These are phyloP conservation scores for Pichia sp. DNA, from an alignment of 1,139 yeast genomes.

Conservation along the genomic window DNA sequence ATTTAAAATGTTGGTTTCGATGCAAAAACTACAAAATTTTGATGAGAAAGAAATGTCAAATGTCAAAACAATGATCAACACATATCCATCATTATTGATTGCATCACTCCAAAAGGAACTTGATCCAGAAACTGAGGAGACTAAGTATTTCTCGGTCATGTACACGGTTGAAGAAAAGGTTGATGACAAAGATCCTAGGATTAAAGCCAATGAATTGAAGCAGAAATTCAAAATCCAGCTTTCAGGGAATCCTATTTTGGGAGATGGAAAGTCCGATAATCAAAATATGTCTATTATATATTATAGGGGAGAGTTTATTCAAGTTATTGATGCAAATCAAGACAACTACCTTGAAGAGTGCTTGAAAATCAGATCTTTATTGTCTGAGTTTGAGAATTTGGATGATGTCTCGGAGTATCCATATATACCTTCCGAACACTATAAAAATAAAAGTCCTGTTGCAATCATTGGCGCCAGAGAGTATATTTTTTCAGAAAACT, in stretches of 20 bases:
- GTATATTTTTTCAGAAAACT: slow-evolving; percentile 79
- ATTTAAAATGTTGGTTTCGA: slow-evolving; percentile 64
- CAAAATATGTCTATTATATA: slow-evolving; percentile 76
- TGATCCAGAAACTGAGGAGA: slow-evolving; percentile 30
- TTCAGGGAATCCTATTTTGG: slow-evolving; percentile 83
- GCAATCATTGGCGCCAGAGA: slow-evolving; percentile 89
- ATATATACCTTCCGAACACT: slow-evolving; percentile 44
- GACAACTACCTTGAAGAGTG: slow-evolving; percentile 87
- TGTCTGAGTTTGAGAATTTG: slow-evolving; percentile 75
- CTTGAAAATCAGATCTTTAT: slow-evolving; percentile 67
- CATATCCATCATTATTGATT: slow-evolving; percentile 58
- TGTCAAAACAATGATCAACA: slow-evolving; percentile 48
- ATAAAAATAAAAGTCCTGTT: slow-evolving; percentile 46
- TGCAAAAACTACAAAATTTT: slow-evolving; percentile 63
- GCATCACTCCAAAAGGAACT: slow-evolving; percentile 47
- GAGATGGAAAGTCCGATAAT: slow-evolving; percentile 88
- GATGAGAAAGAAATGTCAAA: slow-evolving; percentile 49
- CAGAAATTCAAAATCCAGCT: slow-evolving; percentile 54
- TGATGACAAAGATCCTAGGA: slow-evolving; percentile 30
- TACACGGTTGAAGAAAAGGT: slow-evolving; percentile 43
- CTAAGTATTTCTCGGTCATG: slow-evolving; percentile 43
- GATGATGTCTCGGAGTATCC: slow-evolving; percentile 33
- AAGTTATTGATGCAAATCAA: slow-evolving; percentile 84
- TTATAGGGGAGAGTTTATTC: slow-evolving; percentile 82
- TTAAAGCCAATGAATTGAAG: slow-evolving; percentile 37